These are phyloP conservation scores for Astragalus glycyphyllos DNA, from an alignment of 306 rosid species.

Conservation along the genomic window DNA sequence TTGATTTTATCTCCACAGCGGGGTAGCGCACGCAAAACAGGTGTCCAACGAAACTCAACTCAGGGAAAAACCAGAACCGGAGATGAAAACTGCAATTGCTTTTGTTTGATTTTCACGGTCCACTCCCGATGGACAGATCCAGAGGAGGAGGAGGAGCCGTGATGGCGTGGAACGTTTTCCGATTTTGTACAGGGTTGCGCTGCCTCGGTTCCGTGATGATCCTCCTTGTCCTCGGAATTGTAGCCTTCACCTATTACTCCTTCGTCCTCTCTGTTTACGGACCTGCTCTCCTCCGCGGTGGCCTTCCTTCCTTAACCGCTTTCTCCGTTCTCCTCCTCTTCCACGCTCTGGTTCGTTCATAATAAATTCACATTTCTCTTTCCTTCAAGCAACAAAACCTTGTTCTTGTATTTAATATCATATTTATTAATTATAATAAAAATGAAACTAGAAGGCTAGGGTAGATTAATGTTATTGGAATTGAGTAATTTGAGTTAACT, in stretches of 20 bases:
- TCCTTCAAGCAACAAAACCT: not conserved
- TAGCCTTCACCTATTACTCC: conserved; percentile 67
- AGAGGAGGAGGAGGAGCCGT: conserved; percentile 5
- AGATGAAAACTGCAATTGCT: not conserved
- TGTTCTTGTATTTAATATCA: not conserved
- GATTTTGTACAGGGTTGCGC: conserved; percentile 62
- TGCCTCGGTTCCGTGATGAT: conserved; percentile 73
- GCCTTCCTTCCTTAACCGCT: conserved; percentile 48
- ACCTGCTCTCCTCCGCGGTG: conserved; percentile 61
- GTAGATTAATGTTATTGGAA: not conserved
- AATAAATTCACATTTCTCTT: not conserved
- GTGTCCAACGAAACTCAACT: not conserved
- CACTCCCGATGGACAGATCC: conserved; percentile 15
- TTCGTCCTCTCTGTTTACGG: conserved; percentile 64
- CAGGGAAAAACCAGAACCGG: not conserved
- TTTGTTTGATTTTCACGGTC: conserved; percentile 1
- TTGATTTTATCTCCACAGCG: not conserved
- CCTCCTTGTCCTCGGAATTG: conserved; percentile 57
- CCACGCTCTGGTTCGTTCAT: conserved; percentile 62
- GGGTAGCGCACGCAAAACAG: not conserved
- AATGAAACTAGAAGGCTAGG: not conserved
- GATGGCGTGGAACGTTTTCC: conserved; percentile 77
- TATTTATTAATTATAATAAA: not conserved
- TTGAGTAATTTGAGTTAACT: not conserved
- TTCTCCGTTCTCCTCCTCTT: conserved; percentile 57